Percentiles rank a stretch among this genome's conserved stretches.
phyloP scores from a whole-genome alignment of 176 grass and related monocot species.

The Oryza longistaminata region DNA sequence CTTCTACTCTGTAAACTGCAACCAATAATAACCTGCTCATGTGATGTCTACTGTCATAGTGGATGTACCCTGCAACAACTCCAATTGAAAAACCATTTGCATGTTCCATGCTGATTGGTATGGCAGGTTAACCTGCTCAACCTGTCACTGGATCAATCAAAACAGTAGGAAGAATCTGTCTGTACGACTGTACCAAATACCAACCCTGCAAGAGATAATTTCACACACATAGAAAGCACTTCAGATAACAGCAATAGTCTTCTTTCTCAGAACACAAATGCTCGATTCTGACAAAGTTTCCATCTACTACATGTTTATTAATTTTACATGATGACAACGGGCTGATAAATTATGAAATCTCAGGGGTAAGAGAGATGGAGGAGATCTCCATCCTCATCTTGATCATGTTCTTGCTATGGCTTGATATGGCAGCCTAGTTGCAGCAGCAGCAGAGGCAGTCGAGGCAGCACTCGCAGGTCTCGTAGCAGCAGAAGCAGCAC shows the following conservation, averaged over 20 bases:
- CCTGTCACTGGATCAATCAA: neutral
- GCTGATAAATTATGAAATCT: conserved; percentile 4
- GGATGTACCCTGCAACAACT: neutral
- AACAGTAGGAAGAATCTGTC: neutral
- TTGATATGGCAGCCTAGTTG: conserved; percentile 29
- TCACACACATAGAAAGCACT: neutral
- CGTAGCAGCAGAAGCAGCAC: conserved; percentile 98
- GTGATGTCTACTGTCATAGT: neutral
- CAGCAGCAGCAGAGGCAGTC: conserved; percentile 92
- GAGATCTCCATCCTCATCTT: no score
- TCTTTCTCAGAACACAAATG: neutral
- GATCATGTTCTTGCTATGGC: no score
- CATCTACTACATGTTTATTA: conserved; percentile 22
- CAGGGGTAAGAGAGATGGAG: neutral
- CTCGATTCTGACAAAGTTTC: neutral
- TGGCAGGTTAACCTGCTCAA: conserved; percentile 34
- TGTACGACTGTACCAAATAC: conserved; percentile 4
- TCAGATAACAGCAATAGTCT: neutral
- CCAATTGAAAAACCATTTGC: conserved; percentile 8
- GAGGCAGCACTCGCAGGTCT: conserved; percentile 95
- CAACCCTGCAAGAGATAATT: neutral
- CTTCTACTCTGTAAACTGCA: neutral
- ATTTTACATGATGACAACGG: neutral
- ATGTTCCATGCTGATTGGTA: neutral
- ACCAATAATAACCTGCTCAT: neutral